Evolutionary conservation across 805 yeast genomes (phyloP).

Genomic region (Saturnispora sekii): DNA sequence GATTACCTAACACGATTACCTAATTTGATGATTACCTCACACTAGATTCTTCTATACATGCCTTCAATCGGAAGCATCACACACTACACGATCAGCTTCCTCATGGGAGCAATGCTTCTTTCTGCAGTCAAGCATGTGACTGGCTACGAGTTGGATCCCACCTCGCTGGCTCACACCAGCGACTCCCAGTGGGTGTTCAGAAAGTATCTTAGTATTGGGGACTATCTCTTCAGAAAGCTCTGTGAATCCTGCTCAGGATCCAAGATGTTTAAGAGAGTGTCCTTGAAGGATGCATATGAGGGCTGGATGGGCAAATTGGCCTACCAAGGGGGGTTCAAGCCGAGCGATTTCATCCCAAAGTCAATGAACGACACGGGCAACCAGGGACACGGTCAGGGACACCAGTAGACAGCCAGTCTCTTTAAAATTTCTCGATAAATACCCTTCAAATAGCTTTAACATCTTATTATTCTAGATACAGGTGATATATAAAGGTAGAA

Average conservation of each 20-base stretch:
- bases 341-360: background rate
- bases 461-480: no score
- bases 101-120: conserved; percentile 67
- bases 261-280: conserved; percentile 36
- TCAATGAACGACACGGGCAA: background rate
- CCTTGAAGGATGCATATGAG: conserved; percentile 19
- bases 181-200: conserved; percentile 35
- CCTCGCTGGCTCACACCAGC: conserved; percentile 33
- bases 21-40: no score
- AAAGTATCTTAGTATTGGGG: conserved; percentile 52
- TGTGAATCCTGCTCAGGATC: conserved; percentile 37
- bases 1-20: background rate
- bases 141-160: conserved; percentile 40
- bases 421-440: no score
- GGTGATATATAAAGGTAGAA: no score
- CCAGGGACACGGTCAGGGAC: no score
- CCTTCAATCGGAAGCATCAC: conserved; percentile 43
- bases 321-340: background rate
- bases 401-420: no score
- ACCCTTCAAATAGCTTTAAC: no score
- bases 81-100: conserved; percentile 70
- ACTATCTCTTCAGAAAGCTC: conserved; percentile 41
- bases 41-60: background rate
- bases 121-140: conserved; percentile 84
- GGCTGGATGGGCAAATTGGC: conserved; percentile 8